Conservation (phyloP, 169 alveolate species). For the Cryptosporidium sp. region DNA sequence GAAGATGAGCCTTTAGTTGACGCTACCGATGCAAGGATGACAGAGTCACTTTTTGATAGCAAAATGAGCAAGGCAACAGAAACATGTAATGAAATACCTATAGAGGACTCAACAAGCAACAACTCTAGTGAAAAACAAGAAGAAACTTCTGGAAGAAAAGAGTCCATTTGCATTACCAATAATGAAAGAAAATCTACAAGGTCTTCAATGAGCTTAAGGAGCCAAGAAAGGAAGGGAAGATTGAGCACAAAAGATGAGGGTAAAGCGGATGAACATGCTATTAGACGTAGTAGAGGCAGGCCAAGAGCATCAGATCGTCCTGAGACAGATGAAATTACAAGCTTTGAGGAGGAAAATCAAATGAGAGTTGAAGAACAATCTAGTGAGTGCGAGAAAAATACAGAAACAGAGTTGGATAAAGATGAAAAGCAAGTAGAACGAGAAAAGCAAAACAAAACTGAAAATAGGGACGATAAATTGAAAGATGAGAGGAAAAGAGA, state of each 20-base stretch:
- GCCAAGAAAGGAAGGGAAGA: constrained; percentile 54
- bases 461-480: neutral
- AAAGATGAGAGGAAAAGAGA: neutral
- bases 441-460: neutral
- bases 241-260: constrained; percentile 34
- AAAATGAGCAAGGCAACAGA: neutral
- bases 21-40: neutral
- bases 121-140: constrained; percentile 1
- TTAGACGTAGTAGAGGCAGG: constrained; percentile 25
- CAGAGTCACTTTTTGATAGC: constrained; percentile 8
- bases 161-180: neutral
- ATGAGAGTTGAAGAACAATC: neutral
- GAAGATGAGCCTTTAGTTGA: constrained; percentile 18
- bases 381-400: neutral
- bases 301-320: constrained; percentile 1
- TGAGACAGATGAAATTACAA: constrained; percentile 6
- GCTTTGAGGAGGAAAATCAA: constrained; percentile 15
- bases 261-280: neutral
- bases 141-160: constrained; percentile 25
- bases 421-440: neutral
- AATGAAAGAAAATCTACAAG: constrained; percentile 51
- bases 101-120: neutral
- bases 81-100: neutral
- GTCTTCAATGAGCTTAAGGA: constrained; percentile 62
- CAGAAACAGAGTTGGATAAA: neutral